A percentile compares a stretch with the other conserved stretches of the same genome.
Conservation (phyloP, 768 basidiomycete genomes). For the Termitomyces eurrhizus region DNA sequence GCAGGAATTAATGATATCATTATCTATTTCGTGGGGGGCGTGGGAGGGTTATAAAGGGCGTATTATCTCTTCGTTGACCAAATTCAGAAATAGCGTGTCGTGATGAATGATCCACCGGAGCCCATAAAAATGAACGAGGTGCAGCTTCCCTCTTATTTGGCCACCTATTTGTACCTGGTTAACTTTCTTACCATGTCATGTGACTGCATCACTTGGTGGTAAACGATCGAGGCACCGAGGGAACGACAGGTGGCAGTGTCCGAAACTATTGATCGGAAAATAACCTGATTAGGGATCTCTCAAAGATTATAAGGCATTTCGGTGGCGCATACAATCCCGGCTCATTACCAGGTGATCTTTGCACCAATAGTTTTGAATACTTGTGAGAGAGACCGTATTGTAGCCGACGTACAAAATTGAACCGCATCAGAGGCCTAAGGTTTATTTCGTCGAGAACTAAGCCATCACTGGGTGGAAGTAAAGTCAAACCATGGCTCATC, state of each 20-base stretch:
- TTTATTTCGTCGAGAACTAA: not conserved
- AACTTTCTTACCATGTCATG: not conserved
- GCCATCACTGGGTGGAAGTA: not conserved
- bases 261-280: not conserved
- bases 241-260: not conserved
- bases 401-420: not conserved
- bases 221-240: not conserved
- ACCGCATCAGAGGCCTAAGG: not conserved
- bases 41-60: not conserved
- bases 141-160: conserved; percentile 25
- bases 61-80: not conserved
- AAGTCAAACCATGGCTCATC: not conserved
- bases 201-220: not conserved
- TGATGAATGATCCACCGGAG: conserved; percentile 7
- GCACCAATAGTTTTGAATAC: not conserved
- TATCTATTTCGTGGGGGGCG: conserved; percentile 7
- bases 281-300: not conserved
- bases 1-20: conserved; percentile 71
- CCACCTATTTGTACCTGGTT: conserved; percentile 28
- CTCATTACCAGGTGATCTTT: not conserved
- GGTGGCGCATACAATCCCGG: not conserved
- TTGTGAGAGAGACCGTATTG: not conserved
- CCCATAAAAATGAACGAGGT: conserved; percentile 19
- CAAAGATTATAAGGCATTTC: too few species aligned
- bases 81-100: not conserved